Evolutionary conservation across 768 basidiomycete genomes (phyloP), one percentile per base, ranked within the genome.

Genomic region (Phylloporus sp.): DNA sequence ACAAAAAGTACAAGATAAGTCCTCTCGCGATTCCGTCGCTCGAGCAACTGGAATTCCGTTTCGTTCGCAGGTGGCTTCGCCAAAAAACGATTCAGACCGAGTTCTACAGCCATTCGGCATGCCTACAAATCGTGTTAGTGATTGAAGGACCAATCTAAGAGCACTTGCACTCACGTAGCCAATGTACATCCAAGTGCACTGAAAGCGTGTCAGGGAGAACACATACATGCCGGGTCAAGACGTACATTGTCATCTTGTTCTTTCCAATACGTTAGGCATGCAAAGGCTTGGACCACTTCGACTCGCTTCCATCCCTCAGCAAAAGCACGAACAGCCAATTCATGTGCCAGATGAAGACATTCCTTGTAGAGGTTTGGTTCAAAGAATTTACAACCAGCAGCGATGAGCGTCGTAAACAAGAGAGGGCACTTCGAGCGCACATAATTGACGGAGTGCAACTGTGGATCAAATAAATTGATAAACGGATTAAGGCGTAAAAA

Each of bases 161-260:
- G 22, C 11, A 23, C 46, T 45, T 33, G 42, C 15, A 71, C 81
- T 62, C 66, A 86, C 86, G 66, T 90, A 86, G 48, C 89, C 89
- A 62, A 92, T 88, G 62, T 85, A 91, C 43, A 79, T 85, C 89
- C 89, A 92, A 11, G 88, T 90, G 36, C 84, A 78, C 85, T 88
- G 60, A 22, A 46, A 49, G 31, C 29, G 46, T 40, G 36, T 62
- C 48, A 67, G 49, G 4, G 50, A 29, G 21, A 41, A 34, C 29
- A 27, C 24, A 33, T 26, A 17, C 20, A 32, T 17, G 13, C 9
- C 4, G 49, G 24, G 20, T 43, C 23, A 38, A 35, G 42, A 44
- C 29, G 46, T 53, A 86, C 86, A 45, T 81, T 86, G 56, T 95
- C 92, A 52, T 87, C 82, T 32, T 90, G 86, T 56, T 90, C 87